Base-by-base conservation (phyloP, 169 alveolate species). In the Sarcocystis neurona region DNA sequence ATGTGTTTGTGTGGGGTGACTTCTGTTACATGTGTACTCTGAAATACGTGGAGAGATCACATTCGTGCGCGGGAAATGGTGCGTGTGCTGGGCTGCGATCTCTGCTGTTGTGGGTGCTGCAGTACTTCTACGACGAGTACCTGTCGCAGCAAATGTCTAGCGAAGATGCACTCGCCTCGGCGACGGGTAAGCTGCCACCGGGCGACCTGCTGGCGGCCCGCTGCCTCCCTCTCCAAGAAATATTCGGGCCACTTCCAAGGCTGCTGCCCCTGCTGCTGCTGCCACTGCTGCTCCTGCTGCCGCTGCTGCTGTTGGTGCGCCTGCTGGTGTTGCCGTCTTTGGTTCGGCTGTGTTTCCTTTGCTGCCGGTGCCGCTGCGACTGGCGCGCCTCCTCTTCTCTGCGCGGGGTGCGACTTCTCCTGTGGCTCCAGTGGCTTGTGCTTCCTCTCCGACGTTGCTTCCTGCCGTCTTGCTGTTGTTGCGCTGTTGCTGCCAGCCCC, bases 91-190 rank as follows among this genome's bases (percentile, higher is more conserved):
- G n/a, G n/a, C n/a, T n/a, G n/a, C n/a, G n/a, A n/a, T n/a, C n/a
- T n/a, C n/a, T n/a, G n/a, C n/a, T 79, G 66, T 56, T 27, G 68
- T 34, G 46, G 66, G 74, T 48, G 74, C 43, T 79, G 84, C 90
- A 85, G 90, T 85, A 85, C 77, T 85, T 85, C 60, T 85, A 85
- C 85, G 90, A 85, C 47, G 84, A 85, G 58, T 85, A 85, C 60
- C 85, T 85, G 66, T 58, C 43, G 70, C 90, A 85, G 48, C 63
- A 85, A 74, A 85, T 85, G 90, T 30, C 90, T 34, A 79, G 63
- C 43, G 90, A 78, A 34, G 90, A 85, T 32, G 90, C 90, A 30
- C 90, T 85, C 37, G 90, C 90, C 20, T 85, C 90, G 46, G 90
- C 90, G 18, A 85, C 90, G 48, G 77, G 90, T 85, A 39, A 46